Conservation (phyloP, 2,329 filamentous ascomycete species). For the Periconia digitata region DNA sequence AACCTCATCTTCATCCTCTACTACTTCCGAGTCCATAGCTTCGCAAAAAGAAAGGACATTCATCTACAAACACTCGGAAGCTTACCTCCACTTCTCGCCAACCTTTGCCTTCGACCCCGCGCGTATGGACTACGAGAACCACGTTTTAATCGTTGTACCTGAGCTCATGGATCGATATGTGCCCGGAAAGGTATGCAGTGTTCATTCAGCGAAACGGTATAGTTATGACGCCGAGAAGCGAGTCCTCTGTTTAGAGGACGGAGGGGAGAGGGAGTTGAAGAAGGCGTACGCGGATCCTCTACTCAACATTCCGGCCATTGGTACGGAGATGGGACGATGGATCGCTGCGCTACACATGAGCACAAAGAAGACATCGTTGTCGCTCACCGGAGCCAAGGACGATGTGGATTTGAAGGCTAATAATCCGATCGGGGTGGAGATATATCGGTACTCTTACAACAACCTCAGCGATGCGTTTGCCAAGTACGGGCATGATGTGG, state of each 20-base stretch:
- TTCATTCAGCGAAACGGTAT: slow-evolving; percentile 21
- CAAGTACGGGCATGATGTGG: slow-evolving; percentile 22
- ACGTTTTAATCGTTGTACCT: slow-evolving; percentile 21
- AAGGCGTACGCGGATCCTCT: slow-evolving; percentile 26
- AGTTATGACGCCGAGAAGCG: slow-evolving; percentile 29
- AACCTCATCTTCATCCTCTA: not conserved
- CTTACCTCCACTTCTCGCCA: slow-evolving; percentile 26
- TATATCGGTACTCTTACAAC: slow-evolving; percentile 35
- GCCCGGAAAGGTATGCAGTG: slow-evolving; percentile 1
- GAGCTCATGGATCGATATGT: slow-evolving; percentile 8
- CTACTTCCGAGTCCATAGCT: not conserved
- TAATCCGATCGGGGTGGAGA: slow-evolving; percentile 27
- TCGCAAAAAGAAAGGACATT: slow-evolving; percentile 4
- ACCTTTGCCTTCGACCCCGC: slow-evolving; percentile 26
- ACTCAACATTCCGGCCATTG: slow-evolving; percentile 24
- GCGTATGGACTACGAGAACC: slow-evolving; percentile 41
- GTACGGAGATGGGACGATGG: slow-evolving; percentile 33
- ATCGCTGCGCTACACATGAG: slow-evolving; percentile 31
- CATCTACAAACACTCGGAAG: slow-evolving; percentile 41
- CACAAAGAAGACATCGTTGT: slow-evolving; percentile 14
- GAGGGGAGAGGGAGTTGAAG: slow-evolving; percentile 34
- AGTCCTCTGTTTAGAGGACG: slow-evolving; percentile 35
- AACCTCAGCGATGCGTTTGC: slow-evolving; percentile 25
- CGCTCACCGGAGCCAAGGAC: not conserved
- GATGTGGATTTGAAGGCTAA: slow-evolving; percentile 14